A percentile compares a stretch with the other conserved stretches of the same genome.
phyloP scores from a whole-genome alignment of 202 grass and related monocot species.

The Thinopyrum obtusiflorum region DNA sequence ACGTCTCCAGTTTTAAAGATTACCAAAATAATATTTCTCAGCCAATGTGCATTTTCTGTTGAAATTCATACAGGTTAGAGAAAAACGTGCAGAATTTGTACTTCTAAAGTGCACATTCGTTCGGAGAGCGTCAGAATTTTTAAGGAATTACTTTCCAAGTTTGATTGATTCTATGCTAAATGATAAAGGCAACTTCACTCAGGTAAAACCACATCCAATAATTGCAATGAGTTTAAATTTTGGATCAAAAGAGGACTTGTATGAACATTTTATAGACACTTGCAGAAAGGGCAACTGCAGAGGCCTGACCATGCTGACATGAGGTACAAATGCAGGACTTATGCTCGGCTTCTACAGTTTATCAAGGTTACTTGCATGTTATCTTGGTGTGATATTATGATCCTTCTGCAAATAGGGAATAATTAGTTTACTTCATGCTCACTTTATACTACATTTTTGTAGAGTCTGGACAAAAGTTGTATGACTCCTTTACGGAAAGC shows the following conservation, averaged over 20 bases:
- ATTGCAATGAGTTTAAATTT: background rate
- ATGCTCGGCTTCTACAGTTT: slow-evolving; percentile 79
- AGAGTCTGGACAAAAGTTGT: slow-evolving; percentile 96
- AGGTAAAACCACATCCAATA: slow-evolving; percentile 49
- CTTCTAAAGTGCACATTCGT: slow-evolving; percentile 95
- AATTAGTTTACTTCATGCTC: background rate
- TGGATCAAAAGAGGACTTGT: slow-evolving; percentile 1
- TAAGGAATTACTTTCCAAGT: slow-evolving; percentile 91
- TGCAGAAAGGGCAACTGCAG: slow-evolving; percentile 80
- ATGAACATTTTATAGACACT: slow-evolving; percentile 15
- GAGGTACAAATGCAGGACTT: slow-evolving; percentile 89
- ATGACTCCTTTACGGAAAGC: slow-evolving; percentile 78
- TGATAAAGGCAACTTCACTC: slow-evolving; percentile 85
- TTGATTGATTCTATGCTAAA: slow-evolving; percentile 86
- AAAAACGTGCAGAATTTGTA: slow-evolving; percentile 98
- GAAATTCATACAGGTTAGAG: slow-evolving; percentile 68
- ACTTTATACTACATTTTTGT: slow-evolving; percentile 27
- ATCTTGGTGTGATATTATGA: slow-evolving; percentile 22
- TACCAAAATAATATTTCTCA: slow-evolving; percentile 3
- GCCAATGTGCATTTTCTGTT: slow-evolving; percentile 26
- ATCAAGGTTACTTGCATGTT: slow-evolving; percentile 72
- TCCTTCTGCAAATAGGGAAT: background rate
- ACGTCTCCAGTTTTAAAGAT: background rate
- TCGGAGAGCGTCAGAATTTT: slow-evolving; percentile 87
- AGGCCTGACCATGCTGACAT: slow-evolving; percentile 90